Evolutionary conservation across 257 asterid species (phyloP).

Genomic region (Phtheirospermum japonicum): DNA sequence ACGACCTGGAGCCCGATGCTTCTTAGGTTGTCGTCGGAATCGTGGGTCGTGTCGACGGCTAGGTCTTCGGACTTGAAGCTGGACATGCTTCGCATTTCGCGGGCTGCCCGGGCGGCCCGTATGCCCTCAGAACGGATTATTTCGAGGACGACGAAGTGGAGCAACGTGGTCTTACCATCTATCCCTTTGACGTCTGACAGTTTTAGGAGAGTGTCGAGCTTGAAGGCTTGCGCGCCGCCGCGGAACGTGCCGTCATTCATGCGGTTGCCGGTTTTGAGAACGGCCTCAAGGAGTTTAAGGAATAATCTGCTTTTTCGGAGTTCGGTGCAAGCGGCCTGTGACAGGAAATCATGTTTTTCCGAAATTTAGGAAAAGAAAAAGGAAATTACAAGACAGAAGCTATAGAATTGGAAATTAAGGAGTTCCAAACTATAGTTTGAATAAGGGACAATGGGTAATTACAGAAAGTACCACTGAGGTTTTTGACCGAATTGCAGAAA

Average conservation of each 20-base stretch:
- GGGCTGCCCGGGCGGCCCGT: slow-evolving; percentile 46
- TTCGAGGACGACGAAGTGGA: slow-evolving; percentile 78
- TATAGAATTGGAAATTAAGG: too few relatives aligned
- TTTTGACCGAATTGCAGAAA: too few relatives aligned
- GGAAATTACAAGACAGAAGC: too few relatives aligned
- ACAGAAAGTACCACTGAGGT: too few relatives aligned
- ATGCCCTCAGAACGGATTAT: slow-evolving; percentile 70
- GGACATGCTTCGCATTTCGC: slow-evolving; percentile 55
- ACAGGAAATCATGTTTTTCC: too few relatives aligned
- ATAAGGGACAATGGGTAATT: too few relatives aligned
- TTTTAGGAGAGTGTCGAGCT: slow-evolving; percentile 68
- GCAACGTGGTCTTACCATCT: slow-evolving; percentile 68
- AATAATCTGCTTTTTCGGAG: slow-evolving; percentile 57
- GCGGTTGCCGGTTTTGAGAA: slow-evolving; percentile 71
- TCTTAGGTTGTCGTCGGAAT: slow-evolving; percentile 46
- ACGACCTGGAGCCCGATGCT: slow-evolving; percentile 63
- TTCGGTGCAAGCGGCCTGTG: slow-evolving; percentile 64
- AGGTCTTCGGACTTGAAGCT: slow-evolving; percentile 49
- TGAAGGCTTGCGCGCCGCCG: slow-evolving; percentile 69
- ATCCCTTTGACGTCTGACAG: slow-evolving; percentile 60
- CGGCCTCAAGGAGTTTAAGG: slow-evolving; percentile 79
- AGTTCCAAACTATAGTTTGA: too few relatives aligned
- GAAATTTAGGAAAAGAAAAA: too few relatives aligned
- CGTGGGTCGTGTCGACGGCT: slow-evolving; percentile 26
- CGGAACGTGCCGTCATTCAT: slow-evolving; percentile 76